A percentile compares a stretch with the other conserved stretches of the same genome.
Evolutionary conservation across 1,284 basidiomycete genomes (phyloP).

Genomic region (Naganishia cerealis): DNA sequence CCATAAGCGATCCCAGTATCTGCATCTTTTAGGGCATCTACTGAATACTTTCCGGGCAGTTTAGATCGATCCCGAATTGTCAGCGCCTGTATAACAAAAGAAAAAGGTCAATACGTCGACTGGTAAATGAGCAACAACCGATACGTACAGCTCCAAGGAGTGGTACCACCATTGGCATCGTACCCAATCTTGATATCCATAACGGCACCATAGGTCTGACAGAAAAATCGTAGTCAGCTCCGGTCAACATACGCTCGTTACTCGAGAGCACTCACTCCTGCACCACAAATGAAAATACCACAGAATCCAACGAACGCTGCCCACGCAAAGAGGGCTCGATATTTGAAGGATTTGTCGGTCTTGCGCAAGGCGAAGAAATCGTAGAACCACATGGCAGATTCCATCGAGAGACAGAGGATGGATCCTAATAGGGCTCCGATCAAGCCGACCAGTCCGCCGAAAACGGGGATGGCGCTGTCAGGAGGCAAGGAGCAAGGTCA

Average conservation of each 20-base stretch:
- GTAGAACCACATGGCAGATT: constrained; percentile 42
- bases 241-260: no score
- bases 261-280: constrained; percentile 31
- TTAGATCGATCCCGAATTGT: constrained; percentile 38
- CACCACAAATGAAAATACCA: constrained; percentile 41
- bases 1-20: background rate
- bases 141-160: constrained; percentile 42
- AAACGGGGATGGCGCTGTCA: constrained; percentile 40
- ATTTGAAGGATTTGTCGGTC: constrained; percentile 25
- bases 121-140: background rate
- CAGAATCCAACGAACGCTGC: constrained; percentile 42
- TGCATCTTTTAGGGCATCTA: background rate
- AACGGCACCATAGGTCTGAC: constrained; percentile 46
- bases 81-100: constrained; percentile 28
- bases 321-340: constrained; percentile 37
- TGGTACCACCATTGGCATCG: constrained; percentile 36
- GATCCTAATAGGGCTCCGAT: constrained; percentile 46
- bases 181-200: constrained; percentile 38
- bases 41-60: background rate
- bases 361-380: constrained; percentile 36
- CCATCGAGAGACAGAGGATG: constrained; percentile 39
- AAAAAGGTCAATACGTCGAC: background rate
- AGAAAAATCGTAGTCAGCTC: background rate
- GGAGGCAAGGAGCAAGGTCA: no score
- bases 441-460: constrained; percentile 42